These are phyloP conservation scores for Medicago arabica DNA, from an alignment of 306 rosid genomes.

Conservation along the genomic window DNA sequence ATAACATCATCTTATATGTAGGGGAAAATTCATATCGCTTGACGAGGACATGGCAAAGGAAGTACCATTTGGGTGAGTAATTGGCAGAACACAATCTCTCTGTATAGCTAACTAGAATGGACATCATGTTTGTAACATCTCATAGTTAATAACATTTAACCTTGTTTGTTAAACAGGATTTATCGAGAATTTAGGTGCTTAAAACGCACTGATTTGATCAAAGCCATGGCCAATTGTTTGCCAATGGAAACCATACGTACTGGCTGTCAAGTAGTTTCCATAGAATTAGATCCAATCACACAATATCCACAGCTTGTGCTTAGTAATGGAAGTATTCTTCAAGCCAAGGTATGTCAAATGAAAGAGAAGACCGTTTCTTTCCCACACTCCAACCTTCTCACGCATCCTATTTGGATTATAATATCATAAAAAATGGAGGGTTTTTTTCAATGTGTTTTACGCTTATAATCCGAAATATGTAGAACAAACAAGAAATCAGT, in stretches of 20 bases:
- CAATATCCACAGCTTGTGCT: slow-evolving; percentile 44
- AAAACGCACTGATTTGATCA: slow-evolving; percentile 56
- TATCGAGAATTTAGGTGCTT: slow-evolving; percentile 53
- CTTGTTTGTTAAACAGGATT: slow-evolving; percentile 18
- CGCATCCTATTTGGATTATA: no score
- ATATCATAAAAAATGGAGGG: no score
- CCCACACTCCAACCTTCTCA: no score
- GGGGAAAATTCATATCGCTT: slow-evolving; percentile 37
- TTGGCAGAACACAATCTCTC: neutral
- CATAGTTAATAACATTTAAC: neutral
- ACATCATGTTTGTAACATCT: neutral
- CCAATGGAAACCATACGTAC: slow-evolving; percentile 57
- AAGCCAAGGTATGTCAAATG: slow-evolving; percentile 47
- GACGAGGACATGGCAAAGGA: slow-evolving; percentile 34
- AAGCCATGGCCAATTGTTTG: slow-evolving; percentile 47
- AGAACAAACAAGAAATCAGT: no score
- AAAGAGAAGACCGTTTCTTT: no score
- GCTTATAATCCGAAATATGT: no score
- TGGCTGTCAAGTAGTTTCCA: slow-evolving; percentile 45
- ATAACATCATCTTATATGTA: neutral
- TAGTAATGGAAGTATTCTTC: slow-evolving; percentile 48
- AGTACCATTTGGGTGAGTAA: slow-evolving; percentile 46
- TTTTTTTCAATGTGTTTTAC: no score
- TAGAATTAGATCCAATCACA: slow-evolving; percentile 46
- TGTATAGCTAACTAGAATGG: neutral